These are phyloP conservation scores for Coemansia sp. DNA, from an alignment of 192 early-diverging fungal species.

Conservation along the genomic window DNA sequence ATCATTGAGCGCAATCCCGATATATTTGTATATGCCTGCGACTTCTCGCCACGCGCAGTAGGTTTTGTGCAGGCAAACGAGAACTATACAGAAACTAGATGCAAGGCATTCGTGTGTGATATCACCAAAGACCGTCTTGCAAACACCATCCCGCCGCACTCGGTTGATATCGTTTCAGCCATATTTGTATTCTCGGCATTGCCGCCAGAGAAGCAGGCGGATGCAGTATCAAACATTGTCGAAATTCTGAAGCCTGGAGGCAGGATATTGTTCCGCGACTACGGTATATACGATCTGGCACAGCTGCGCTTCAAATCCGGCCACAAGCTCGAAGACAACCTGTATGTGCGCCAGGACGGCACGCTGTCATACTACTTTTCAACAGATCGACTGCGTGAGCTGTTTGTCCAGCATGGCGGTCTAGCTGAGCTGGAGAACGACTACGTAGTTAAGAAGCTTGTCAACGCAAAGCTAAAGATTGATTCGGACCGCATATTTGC, in stretches of 20 bases:
- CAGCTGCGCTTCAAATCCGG: conserved; percentile 95
- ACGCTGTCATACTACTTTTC: conserved; percentile 95
- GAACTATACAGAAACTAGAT: conserved; percentile 66
- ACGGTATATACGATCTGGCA: conserved; percentile 96
- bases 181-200: conserved; percentile 97
- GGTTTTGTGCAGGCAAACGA: conserved; percentile 83
- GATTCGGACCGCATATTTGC: conserved; percentile 69
- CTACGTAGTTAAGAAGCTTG: conserved; percentile 67
- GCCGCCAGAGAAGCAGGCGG: conserved; percentile 78
- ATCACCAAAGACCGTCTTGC: conserved; percentile 71
- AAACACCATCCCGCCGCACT: conserved; percentile 70
- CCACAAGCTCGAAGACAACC: conserved; percentile 85
- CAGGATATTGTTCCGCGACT: conserved; percentile 85
- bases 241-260: conserved; percentile 89
- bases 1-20: conserved; percentile 77
- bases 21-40: conserved; percentile 89
- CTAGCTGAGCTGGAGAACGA: conserved; percentile 56
- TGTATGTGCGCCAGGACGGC: conserved; percentile 97
- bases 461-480: conserved; percentile 64
- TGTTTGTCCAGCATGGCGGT: conserved; percentile 65
- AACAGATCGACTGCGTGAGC: conserved; percentile 52
- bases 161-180: conserved; percentile 86
- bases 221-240: conserved; percentile 77
- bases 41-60: conserved; percentile 88
- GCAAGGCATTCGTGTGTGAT: conserved; percentile 94